Conservation (phyloP, 169 alveolate species). For the Pseudocohnilembus persalinus region DNA sequence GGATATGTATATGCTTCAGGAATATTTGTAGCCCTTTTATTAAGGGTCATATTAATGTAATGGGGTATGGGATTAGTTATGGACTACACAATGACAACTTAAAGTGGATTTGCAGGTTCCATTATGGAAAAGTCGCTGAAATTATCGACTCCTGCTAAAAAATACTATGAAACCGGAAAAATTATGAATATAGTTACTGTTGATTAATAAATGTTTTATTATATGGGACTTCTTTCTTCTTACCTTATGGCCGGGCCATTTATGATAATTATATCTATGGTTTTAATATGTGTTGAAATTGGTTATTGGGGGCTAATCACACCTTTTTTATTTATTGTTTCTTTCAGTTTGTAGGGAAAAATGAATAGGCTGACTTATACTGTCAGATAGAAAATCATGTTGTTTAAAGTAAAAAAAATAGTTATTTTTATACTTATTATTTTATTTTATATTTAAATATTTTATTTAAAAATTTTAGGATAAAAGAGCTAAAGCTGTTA, state of each 20-base stretch:
- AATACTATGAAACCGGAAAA: constrained; percentile 19
- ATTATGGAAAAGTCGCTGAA: neutral
- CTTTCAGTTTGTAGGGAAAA: neutral
- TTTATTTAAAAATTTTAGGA: constrained; percentile 28
- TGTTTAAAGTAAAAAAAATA: neutral
- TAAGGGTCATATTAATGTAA: neutral
- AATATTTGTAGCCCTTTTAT: neutral
- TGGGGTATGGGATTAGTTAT: neutral
- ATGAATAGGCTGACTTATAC: neutral
- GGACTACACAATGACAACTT: neutral
- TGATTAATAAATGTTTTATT: constrained; percentile 2
- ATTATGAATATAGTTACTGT: constrained; percentile 13
- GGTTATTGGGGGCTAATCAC: constrained; percentile 9
- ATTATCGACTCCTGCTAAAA: constrained; percentile 7
- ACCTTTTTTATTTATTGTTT: constrained; percentile 11
- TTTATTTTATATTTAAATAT: neutral
- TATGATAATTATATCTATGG: constrained; percentile 13
- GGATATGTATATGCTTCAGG: neutral
- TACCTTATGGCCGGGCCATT: constrained; percentile 1
- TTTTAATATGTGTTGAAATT: neutral
- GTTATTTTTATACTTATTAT: no score
- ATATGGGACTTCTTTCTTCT: neutral
- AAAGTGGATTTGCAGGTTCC: neutral
- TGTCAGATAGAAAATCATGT: neutral
- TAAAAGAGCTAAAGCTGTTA: constrained; percentile 61